phyloP scores from a whole-genome alignment of 1,139 yeast genomes.

The Sugiyamaella castrensis region DNA sequence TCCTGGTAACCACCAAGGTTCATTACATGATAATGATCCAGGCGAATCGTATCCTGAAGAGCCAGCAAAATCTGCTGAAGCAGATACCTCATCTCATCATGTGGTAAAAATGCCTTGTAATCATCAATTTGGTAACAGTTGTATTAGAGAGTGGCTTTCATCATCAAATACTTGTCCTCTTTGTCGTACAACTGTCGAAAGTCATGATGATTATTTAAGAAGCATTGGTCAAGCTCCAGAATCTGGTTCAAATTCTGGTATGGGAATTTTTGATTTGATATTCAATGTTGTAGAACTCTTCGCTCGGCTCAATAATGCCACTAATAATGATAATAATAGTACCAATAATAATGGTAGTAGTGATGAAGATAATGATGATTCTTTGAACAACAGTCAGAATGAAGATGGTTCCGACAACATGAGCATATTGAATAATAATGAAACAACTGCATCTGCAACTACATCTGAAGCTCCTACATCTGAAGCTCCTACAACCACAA shows the following conservation, averaged over 20 bases:
- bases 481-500: neutral
- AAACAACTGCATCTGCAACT: neutral
- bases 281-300: conserved; percentile 19
- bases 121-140: conserved; percentile 70
- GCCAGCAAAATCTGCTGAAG: neutral
- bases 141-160: conserved; percentile 74
- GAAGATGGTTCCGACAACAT: conserved; percentile 1
- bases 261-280: conserved; percentile 19
- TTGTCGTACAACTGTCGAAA: conserved; percentile 60
- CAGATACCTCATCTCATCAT: conserved; percentile 42
- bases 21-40: conserved; percentile 15
- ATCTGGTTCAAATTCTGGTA: conserved; percentile 8
- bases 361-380: conserved; percentile 8
- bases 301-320: conserved; percentile 1
- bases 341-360: conserved; percentile 1
- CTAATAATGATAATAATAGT: neutral
- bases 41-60: conserved; percentile 9
- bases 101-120: conserved; percentile 78
- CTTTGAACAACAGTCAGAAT: conserved; percentile 3
- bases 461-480: neutral
- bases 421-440: conserved; percentile 1
- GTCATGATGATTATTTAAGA: conserved; percentile 29
- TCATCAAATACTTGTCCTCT: conserved; percentile 73
- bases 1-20: conserved; percentile 6
- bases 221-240: conserved; percentile 25